A percentile compares a stretch with the other conserved stretches of the same genome.
Evolutionary conservation across 768 basidiomycete species (phyloP).

Genomic region (Leccinum disarticulatum): DNA sequence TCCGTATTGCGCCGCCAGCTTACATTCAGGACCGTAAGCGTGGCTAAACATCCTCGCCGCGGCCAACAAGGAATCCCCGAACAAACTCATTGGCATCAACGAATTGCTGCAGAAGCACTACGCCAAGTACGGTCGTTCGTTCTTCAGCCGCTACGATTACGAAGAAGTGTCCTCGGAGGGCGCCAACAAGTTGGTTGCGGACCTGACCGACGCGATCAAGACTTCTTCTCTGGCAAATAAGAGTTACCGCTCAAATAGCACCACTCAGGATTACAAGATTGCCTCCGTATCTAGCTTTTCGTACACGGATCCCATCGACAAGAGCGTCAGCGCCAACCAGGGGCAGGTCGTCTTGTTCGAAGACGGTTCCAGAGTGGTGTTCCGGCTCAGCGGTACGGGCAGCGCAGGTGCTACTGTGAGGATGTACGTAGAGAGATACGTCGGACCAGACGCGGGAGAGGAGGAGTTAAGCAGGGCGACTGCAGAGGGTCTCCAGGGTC

Average conservation of each 20-base stretch:
- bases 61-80: slow-evolving; percentile 72
- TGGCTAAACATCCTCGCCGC: slow-evolving; percentile 98
- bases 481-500: slow-evolving; percentile 86
- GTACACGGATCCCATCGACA: slow-evolving; percentile 98
- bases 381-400: slow-evolving; percentile 94
- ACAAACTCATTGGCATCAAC: slow-evolving; percentile 83
- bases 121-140: slow-evolving; percentile 89
- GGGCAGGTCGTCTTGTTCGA: slow-evolving; percentile 90
- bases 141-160: slow-evolving; percentile 99
- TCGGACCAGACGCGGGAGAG: slow-evolving; percentile 65
- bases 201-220: slow-evolving; percentile 71
- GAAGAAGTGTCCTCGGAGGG: slow-evolving; percentile 94
- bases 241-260: slow-evolving; percentile 63
- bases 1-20: slow-evolving; percentile 8
- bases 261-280: slow-evolving; percentile 73
- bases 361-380: slow-evolving; percentile 93
- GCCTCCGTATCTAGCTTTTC: slow-evolving; percentile 81
- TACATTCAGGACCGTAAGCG: slow-evolving; percentile 45
- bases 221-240: slow-evolving; percentile 67
- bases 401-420: slow-evolving; percentile 95
- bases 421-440: slow-evolving; percentile 94
- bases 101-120: slow-evolving; percentile 89
- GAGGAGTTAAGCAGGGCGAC: slow-evolving; percentile 69
- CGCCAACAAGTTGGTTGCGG: slow-evolving; percentile 80
- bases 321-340: slow-evolving; percentile 90